Evolutionary conservation across 2,329 filamentous ascomycete species (phyloP).

Genomic region (Chrysoporthe austroafricana): DNA sequence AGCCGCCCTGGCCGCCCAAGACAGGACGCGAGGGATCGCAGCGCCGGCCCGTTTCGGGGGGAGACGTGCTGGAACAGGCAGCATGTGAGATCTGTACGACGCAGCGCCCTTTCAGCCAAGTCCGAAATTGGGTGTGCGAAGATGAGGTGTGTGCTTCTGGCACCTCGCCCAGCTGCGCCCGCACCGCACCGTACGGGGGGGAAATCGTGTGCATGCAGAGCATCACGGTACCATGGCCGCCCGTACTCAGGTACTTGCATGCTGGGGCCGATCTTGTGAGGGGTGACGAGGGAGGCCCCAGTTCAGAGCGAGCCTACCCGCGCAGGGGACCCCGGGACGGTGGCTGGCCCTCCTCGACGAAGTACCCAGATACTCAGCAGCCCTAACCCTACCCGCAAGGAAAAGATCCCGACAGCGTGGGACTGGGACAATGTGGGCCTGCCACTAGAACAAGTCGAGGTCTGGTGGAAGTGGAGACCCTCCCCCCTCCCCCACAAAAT

Average conservation of each 20-base stretch:
- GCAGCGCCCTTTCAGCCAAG: neutral
- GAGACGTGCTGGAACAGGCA: no score
- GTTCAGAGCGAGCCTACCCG: neutral
- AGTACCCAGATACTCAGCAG: neutral
- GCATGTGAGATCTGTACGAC: slow-evolving; percentile 7
- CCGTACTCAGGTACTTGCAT: neutral
- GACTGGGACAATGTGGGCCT: neutral
- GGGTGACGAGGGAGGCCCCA: neutral
- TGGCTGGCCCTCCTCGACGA: neutral
- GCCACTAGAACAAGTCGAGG: neutral
- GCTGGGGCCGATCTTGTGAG: neutral
- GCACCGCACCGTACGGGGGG: neutral
- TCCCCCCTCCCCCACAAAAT: slow-evolving; percentile 2
- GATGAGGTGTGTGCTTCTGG: neutral
- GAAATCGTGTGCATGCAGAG: neutral
- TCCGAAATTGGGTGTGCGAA: slow-evolving; percentile 3
- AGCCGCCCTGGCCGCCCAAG: neutral
- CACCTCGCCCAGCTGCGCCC: neutral
- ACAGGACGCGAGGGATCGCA: neutral
- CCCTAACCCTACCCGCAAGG: slow-evolving; percentile 3
- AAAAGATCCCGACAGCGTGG: slow-evolving; percentile 7
- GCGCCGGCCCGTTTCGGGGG: neutral
- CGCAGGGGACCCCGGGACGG: neutral
- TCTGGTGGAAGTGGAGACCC: neutral
- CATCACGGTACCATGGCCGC: neutral